A percentile compares a stretch with the other conserved stretches of the same genome.
phyloP scores from a whole-genome alignment of 192 early-diverging fungal genomes.

The Podila horticola region DNA sequence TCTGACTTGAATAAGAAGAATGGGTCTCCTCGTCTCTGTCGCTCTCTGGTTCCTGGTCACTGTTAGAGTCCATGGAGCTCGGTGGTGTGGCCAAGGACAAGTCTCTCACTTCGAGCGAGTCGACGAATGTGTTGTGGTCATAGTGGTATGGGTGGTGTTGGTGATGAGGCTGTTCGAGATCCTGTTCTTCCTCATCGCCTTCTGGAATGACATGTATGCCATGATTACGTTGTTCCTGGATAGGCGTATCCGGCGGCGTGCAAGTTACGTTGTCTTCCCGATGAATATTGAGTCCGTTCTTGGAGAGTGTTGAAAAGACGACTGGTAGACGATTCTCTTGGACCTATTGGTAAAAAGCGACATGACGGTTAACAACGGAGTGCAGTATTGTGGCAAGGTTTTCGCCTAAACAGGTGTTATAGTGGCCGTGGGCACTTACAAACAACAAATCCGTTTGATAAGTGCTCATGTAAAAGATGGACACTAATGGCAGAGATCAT shows the following conservation, averaged over 20 bases:
- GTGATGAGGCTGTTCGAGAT: not conserved
- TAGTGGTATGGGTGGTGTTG: constrained; percentile 2
- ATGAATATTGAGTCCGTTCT: constrained; percentile 51
- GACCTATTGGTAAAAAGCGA: constrained; percentile 43
- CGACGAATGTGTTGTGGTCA: not conserved
- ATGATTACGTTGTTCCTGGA: constrained; percentile 22
- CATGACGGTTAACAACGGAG: not conserved
- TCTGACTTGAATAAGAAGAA: not conserved
- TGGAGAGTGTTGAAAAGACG: constrained; percentile 62
- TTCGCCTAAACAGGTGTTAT: not conserved
- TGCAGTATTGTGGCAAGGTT: too few relatives aligned
- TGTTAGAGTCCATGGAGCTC: constrained; percentile 19
- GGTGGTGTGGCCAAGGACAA: constrained; percentile 28
- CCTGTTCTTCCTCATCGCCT: not conserved
- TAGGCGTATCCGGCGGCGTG: constrained; percentile 48
- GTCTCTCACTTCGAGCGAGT: not conserved
- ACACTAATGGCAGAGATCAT: constrained; percentile 48
- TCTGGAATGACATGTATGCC: constrained; percentile 14
- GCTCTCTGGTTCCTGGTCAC: constrained; percentile 2
- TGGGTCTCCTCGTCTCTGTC: constrained; percentile 6
- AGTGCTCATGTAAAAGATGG: constrained; percentile 79
- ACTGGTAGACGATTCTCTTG: constrained; percentile 67
- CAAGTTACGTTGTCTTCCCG: constrained; percentile 15
- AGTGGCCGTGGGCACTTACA: constrained; percentile 53
- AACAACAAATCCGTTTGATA: constrained; percentile 80